A percentile compares a stretch with the other conserved stretches of the same genome.
phyloP scores from a whole-genome alignment of 306 rosid genomes.

The Quercus cerris region DNA sequence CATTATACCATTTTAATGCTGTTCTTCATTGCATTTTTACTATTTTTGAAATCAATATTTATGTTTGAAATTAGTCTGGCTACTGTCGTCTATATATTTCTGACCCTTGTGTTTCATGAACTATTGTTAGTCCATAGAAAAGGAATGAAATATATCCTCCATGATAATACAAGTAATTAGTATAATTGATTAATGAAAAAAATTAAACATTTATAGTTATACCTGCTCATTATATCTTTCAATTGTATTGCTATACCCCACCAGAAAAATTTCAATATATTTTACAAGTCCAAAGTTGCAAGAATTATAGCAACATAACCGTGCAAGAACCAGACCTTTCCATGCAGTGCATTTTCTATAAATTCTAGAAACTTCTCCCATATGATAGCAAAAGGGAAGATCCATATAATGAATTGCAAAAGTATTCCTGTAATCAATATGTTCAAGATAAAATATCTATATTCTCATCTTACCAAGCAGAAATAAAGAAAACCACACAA shows the following conservation, averaged over 20 bases:
- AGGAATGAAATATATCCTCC: not conserved
- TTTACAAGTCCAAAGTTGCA: not conserved
- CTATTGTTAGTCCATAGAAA: not conserved
- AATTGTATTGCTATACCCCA: not conserved
- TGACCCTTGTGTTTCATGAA: not conserved
- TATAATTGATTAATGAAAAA: not conserved
- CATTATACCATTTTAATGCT: not conserved
- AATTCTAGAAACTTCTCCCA: slow-evolving; percentile 64
- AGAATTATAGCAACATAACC: not conserved
- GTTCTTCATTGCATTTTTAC: not conserved
- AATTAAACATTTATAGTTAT: not conserved
- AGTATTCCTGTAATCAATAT: slow-evolving; percentile 55
- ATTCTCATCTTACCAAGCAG: slow-evolving; percentile 52
- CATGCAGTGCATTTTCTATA: slow-evolving; percentile 63
- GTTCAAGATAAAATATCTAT: slow-evolving; percentile 56
- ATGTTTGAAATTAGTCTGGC: not conserved
- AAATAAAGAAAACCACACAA: slow-evolving; percentile 8
- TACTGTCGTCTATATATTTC: not conserved
- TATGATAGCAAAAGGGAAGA: slow-evolving; percentile 39
- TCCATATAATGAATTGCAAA: slow-evolving; percentile 63
- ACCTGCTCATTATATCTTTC: not conserved
- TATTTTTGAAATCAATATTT: not conserved
- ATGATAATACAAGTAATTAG: not conserved
- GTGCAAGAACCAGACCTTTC: slow-evolving; percentile 56
- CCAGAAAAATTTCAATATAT: not conserved